Percentiles rank a stretch among this genome's conserved stretches.
Evolutionary conservation across 805 yeast species (phyloP).

Genomic region (Wickerhamomyces bisporus): DNA sequence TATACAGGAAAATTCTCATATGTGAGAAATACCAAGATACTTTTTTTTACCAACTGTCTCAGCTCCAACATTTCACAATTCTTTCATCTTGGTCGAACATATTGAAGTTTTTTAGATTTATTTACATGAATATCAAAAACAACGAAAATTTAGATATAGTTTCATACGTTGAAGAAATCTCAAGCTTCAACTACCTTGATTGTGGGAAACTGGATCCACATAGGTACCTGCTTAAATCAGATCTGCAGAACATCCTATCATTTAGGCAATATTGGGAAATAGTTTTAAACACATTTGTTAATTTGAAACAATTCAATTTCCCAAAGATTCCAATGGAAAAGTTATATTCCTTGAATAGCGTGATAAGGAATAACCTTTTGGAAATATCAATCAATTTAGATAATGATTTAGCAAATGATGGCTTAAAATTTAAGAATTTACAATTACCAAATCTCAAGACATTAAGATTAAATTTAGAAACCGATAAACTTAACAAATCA

Average conservation of each 20-base stretch:
- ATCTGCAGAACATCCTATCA: constrained; percentile 11
- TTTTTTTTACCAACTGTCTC: constrained; percentile 12
- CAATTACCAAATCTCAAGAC: constrained; percentile 9
- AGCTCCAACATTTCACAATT: constrained; percentile 7
- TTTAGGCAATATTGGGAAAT: constrained; percentile 20
- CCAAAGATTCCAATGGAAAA: constrained; percentile 18
- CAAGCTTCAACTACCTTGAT: constrained; percentile 18
- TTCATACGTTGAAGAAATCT: constrained; percentile 16
- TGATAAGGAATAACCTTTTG: constrained; percentile 2
- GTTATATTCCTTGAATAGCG: constrained; percentile 4
- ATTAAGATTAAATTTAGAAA: constrained; percentile 12
- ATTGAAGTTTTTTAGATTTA: constrained; percentile 10
- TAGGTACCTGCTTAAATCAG: constrained; percentile 8
- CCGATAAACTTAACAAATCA: neutral
- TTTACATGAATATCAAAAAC: constrained; percentile 7
- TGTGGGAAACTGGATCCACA: constrained; percentile 17
- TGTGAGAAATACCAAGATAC: constrained; percentile 22
- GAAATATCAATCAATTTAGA: constrained; percentile 11
- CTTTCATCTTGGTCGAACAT: constrained; percentile 19
- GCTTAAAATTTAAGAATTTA: neutral
- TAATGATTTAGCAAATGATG: constrained; percentile 2
- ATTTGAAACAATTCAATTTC: constrained; percentile 10
- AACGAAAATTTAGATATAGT: constrained; percentile 3
- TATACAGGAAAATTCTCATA: constrained; percentile 16
- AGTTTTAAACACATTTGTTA: constrained; percentile 10